Conservation (phyloP, 2,329 filamentous ascomycete species). For the Ophiostoma pallidulum region DNA sequence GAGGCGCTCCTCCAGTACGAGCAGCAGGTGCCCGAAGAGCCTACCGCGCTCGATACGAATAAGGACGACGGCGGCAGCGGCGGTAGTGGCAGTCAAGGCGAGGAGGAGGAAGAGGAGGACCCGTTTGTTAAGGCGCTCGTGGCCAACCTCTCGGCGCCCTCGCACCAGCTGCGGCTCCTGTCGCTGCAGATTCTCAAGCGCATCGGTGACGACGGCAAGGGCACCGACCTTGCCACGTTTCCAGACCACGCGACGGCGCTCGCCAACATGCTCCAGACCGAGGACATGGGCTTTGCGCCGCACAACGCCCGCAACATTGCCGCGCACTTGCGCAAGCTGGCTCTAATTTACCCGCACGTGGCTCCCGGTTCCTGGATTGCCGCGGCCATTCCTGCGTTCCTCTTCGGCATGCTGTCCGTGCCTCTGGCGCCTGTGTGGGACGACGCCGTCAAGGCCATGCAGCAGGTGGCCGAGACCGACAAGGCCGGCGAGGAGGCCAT, state of each 20-base stretch:
- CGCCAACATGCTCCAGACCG: constrained; percentile 63
- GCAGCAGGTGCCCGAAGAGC: constrained; percentile 20
- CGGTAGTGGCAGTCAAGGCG: too few species aligned
- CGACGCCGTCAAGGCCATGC: constrained; percentile 65
- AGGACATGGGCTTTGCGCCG: constrained; percentile 68
- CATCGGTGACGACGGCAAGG: background rate
- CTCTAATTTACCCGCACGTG: constrained; percentile 51
- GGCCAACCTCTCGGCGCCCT: constrained; percentile 64
- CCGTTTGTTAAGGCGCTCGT: constrained; percentile 56
- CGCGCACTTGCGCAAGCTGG: constrained; percentile 76
- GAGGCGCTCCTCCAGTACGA: constrained; percentile 53
- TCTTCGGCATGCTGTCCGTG: constrained; percentile 82
- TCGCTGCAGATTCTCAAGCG: constrained; percentile 59
- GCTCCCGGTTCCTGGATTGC: constrained; percentile 55
- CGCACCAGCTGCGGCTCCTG: constrained; percentile 61
- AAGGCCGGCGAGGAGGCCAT: constrained; percentile 65
- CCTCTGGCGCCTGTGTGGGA: constrained; percentile 82
- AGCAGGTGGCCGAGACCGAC: constrained; percentile 56
- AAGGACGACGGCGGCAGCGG: constrained; percentile 28
- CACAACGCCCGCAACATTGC: constrained; percentile 68
- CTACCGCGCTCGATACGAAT: background rate
- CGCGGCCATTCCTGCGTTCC: constrained; percentile 66
- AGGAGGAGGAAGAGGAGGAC: constrained; percentile 45
- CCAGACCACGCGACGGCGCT: constrained; percentile 42
- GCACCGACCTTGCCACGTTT: constrained; percentile 42